These are phyloP conservation scores for Trametes cinnabarina DNA, from an alignment of 768 basidiomycete genomes.

Conservation along the genomic window DNA sequence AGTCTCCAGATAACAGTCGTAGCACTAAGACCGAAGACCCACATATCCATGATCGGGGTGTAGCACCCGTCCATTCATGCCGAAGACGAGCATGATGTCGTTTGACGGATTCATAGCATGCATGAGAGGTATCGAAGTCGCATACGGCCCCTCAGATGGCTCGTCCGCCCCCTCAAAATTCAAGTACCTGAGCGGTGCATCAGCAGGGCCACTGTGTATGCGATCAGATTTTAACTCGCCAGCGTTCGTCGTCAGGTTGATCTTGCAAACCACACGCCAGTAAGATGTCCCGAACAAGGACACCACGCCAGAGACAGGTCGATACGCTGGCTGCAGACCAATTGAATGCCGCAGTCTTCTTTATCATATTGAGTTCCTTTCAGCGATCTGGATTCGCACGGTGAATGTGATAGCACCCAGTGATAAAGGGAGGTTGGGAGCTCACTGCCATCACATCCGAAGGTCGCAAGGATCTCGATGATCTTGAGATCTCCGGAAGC, in stretches of 20 bases:
- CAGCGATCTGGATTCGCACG: conserved; percentile 5
- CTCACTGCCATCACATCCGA: conserved; percentile 28
- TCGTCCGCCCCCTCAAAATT: conserved; percentile 24
- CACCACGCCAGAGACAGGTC: conserved; percentile 21
- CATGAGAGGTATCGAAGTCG: conserved; percentile 22
- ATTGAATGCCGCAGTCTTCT: conserved; percentile 16
- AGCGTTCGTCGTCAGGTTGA: conserved; percentile 14
- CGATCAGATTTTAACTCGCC: neutral
- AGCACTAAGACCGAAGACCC: neutral
- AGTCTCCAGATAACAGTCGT: too few species aligned
- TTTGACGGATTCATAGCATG: conserved; percentile 23
- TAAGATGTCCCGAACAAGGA: conserved; percentile 19
- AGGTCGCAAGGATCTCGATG: conserved; percentile 20
- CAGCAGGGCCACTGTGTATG: too few species aligned
- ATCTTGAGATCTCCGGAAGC: conserved; percentile 8
- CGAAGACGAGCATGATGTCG: conserved; percentile 25
- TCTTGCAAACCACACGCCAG: conserved; percentile 18
- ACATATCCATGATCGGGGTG: conserved; percentile 28
- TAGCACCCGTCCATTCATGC: conserved; percentile 22
- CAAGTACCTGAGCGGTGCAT: conserved; percentile 3
- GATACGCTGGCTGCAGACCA: conserved; percentile 22
- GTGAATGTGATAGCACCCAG: neutral
- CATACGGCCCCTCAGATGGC: conserved; percentile 19
- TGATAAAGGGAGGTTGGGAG: neutral
- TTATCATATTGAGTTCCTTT: conserved; percentile 25